Base-by-base conservation (phyloP, 331 rosid species). In the Acacia pycnantha region DNA sequence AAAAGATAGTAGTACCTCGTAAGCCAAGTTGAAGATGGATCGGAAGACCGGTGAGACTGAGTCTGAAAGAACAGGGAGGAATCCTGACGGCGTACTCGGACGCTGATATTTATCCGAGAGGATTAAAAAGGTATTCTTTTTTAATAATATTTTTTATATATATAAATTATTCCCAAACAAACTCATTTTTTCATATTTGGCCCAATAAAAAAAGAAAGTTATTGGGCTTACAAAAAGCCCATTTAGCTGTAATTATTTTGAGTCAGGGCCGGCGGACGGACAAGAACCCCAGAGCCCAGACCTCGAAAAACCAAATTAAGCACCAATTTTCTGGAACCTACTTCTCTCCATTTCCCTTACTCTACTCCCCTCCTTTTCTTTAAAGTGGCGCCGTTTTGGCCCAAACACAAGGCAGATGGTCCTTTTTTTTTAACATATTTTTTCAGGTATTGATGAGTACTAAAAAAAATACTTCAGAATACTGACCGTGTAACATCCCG, bases 21-120 rank as follows among this genome's bases (percentile, higher is more conserved):
- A 93, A 95, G 93, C 96, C 93, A 95, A 86, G 97, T 85, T 91
- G 98, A 92, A 78, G 85, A 66, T 43, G 86, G 82, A 92, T 92
- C 97, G 91, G 85, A 81, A 87, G 89, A 82, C 85, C 86, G 86
- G 90, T 41, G 88, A 85, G 93, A 79, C 87, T 77, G 82, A 54
- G 33, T 31, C 33, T 31, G 24, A 67, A 44, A 21, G 19, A 10
- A 37, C 9, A n/a, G 1, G 0, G 5, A 40, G 9, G 31, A 29
- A 37, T 68, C 73, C 27, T 6, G 27, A 6, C 22, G 16, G 56
- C 58, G 64, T 1, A 71, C 9, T 74, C 33, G 41, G 64, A 37
- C 77, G 3, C 75, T 0, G 13, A 21, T 81, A 84, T 84, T 81
- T 84, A 81, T 82, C 16, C 4, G 14, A 26, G 22, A 3, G 29